A percentile compares a stretch with the other conserved stretches of the same genome.
Evolutionary conservation across 192 early-diverging fungal genomes (phyloP).

Genomic region (Pilaira anomala): DNA sequence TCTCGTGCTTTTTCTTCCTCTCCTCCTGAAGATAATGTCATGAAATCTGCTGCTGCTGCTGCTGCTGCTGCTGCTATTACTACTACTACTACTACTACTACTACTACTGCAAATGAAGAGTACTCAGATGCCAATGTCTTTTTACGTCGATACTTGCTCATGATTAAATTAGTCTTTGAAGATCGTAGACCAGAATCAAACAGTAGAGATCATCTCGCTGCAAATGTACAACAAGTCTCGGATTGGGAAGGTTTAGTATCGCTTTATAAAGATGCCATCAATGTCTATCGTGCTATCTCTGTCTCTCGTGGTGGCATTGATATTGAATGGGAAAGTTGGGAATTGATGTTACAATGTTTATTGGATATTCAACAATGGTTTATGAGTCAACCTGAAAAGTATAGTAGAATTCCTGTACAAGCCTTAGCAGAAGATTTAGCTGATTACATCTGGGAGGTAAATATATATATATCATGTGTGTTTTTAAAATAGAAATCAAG

Average conservation of each 20-base stretch:
- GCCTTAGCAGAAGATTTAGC: conserved; percentile 58
- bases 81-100: not conserved
- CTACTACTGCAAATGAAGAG: not conserved
- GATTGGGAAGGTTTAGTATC: conserved; percentile 47
- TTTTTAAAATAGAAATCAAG: too few species aligned
- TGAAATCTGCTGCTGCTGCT: not conserved
- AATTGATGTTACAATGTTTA: conserved; percentile 51
- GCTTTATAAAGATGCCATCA: conserved; percentile 67
- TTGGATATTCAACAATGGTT: conserved; percentile 62
- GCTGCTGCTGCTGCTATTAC: not conserved
- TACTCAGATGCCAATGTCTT: conserved; percentile 56
- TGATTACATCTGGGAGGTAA: conserved; percentile 63
- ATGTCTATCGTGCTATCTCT: conserved; percentile 58
- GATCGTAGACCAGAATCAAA: conserved; percentile 39
- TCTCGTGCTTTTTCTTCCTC: conserved; percentile 1
- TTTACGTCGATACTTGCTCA: conserved; percentile 64
- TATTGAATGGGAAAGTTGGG: conserved; percentile 55
- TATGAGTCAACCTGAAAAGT: conserved; percentile 45
- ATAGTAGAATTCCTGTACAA: conserved; percentile 33
- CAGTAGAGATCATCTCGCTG: conserved; percentile 2
- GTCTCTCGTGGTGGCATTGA: conserved; percentile 50
- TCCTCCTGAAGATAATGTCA: not conserved
- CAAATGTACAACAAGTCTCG: not conserved
- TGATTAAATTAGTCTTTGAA: conserved; percentile 60
- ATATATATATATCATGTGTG: too few species aligned